Base-by-base conservation (phyloP, 1,139 yeast species). In the Pichia sp. region DNA sequence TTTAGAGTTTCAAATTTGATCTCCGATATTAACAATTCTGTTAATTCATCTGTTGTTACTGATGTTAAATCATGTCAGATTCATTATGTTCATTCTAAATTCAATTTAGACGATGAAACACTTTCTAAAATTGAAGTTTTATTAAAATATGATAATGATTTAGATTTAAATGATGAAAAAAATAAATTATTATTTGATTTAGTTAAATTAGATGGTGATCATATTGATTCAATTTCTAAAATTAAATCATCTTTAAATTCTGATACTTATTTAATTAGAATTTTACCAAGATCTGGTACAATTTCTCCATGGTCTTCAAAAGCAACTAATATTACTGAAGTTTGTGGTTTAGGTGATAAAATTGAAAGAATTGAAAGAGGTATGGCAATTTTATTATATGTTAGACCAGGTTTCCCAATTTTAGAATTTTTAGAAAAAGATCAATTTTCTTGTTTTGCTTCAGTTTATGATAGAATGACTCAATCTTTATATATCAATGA, bases 251-350 rank as follows among this genome's bases (percentile, higher is more conserved):
- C 40, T n/a, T 37, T 51, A 31, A 49, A 46, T 40, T 36, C 60
- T 22, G 78, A 81, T 59, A 67, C 78, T 32, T 76, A 78, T 52
- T 68, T 89, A 56, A 68, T 92, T 43, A 76, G 95, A 62, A 74
- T 94, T 46, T 73, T 90, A 48, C 98, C 99, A 39, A 80, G 98
- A 65, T 73, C 92, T 9, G 98, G 98, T 49, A 92, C 98, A 25
- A 89, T 92, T 54, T 90, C 97, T 26, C 98, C 98, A 30, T 94
- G 99, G 99, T 87, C 97, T 20, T 90, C 98, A 20, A 94, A 94
- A 68, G 99, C 99, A 32, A 90, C 98, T 39, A 92, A 92, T 65
- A 94, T 94, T 55, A 78, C 94, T 42, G 79, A 80, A 48, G 95
- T 86, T 43, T 87, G 97, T 68, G 97, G 97, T 6, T 74, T 92